Evolutionary conservation across 2,329 filamentous ascomycete species (phyloP).

Genomic region (Penicillium sp.): DNA sequence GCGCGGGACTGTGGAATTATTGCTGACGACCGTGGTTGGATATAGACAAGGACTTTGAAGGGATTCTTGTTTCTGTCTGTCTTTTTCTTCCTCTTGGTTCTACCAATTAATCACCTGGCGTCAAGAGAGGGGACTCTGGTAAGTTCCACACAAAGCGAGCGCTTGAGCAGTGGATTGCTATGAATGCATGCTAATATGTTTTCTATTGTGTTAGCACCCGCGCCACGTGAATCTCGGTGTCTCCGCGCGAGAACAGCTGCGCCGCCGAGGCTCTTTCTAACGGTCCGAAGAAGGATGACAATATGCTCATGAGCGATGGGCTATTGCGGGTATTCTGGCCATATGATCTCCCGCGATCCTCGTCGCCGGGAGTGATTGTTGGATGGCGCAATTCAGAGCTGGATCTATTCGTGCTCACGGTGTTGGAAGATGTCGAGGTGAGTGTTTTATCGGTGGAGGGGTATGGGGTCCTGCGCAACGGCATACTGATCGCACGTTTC

Average conservation of each 20-base stretch:
- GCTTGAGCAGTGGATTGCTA: not conserved
- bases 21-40: conserved; percentile 13
- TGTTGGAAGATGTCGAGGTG: conserved; percentile 90
- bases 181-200: conserved; percentile 19
- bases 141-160: conserved; percentile 44
- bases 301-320: conserved; percentile 74
- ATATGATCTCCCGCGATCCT: conserved; percentile 75
- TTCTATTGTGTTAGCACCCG: conserved; percentile 68
- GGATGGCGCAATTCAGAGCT: conserved; percentile 93
- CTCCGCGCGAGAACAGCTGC: conserved; percentile 92
- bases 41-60: conserved; percentile 80
- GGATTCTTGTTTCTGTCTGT: conserved; percentile 82
- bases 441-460: conserved; percentile 43
- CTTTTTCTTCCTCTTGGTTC: conserved; percentile 81
- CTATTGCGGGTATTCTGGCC: conserved; percentile 99
- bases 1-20: conserved; percentile 4
- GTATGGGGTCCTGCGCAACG: not conserved
- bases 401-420: conserved; percentile 87
- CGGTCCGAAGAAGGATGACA: conserved; percentile 55
- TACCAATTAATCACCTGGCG: conserved; percentile 85
- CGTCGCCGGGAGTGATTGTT: conserved; percentile 81
- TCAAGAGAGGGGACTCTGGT: conserved; percentile 80
- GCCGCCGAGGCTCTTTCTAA: conserved; percentile 93
- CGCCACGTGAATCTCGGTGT: conserved; percentile 78
- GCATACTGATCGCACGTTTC: conserved; percentile 14